Evolutionary conservation across 1,139 yeast genomes (phyloP).

Genomic region (Sugiyamaella novakii): DNA sequence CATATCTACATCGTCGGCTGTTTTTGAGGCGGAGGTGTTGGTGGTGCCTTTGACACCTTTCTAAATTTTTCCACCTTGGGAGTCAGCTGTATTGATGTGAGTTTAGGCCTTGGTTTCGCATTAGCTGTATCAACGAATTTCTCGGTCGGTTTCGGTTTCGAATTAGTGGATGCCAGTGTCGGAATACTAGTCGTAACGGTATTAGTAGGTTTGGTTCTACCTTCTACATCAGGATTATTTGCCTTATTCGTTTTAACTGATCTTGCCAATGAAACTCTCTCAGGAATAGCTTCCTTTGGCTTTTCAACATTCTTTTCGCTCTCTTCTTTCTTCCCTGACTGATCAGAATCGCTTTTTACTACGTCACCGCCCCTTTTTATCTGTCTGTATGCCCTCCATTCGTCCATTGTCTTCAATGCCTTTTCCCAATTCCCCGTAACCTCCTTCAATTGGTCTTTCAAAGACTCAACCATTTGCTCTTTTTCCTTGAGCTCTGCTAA

Average conservation of each 20-base stretch:
- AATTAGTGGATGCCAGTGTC: neutral
- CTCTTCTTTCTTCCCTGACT: neutral
- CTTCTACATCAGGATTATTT: neutral
- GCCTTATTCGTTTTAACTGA: neutral
- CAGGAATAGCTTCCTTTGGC: no score
- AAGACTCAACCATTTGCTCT: constrained; percentile 29
- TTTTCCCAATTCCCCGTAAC: constrained; percentile 36
- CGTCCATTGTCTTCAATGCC: constrained; percentile 38
- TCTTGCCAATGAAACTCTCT: no score
- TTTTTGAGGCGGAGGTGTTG: neutral
- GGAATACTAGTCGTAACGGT: neutral
- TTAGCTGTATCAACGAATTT: no score
- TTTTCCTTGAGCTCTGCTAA: constrained; percentile 30
- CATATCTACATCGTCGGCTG: no score
- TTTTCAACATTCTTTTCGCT: neutral
- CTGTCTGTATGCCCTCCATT: constrained; percentile 36
- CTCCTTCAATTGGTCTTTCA: constrained; percentile 33
- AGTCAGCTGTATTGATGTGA: neutral
- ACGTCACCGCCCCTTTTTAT: constrained; percentile 13
- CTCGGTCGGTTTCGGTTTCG: neutral
- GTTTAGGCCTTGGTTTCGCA: neutral
- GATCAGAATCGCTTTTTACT: neutral
- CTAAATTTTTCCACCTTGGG: neutral
- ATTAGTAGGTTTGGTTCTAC: neutral
- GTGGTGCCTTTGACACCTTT: neutral